Base-by-base conservation (phyloP, 352 stramenopile genomes). In the Peronospora destructor region DNA sequence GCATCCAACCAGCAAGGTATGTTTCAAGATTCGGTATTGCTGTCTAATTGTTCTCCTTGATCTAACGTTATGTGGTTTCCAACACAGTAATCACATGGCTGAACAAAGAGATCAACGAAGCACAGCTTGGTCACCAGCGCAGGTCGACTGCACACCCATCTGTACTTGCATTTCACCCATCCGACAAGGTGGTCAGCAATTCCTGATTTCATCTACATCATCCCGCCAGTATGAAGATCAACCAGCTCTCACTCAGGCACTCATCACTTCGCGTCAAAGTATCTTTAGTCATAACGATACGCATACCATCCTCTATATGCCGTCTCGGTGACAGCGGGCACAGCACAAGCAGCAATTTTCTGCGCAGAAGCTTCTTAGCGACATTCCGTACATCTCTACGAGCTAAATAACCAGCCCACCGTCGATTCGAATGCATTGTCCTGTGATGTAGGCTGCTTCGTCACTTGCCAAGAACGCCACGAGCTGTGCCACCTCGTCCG, bases 21-120 rank as follows among this genome's bases (percentile, higher is more conserved):
- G 53, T 14, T 35, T 23, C 7, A 25, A 12, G 7, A 16, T 13
- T 4, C 4, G 5, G 13, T 12, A 51, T 14, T 33, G 11, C 7
- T 11, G 39, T 9, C 14, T n/a, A 17, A 7, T 13, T 17, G 25
- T 49, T 38, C 17, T 21, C 5, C 33, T 12, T 13, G 12, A n/a
- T 16, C 33, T 42, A 51, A 49, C 12, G 29, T 19, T n/a, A 7
- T 34, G 14, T 37, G 3, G 13, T 19, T 26, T 37, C 36, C 11
- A 29, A 16, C 50, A 23, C 37, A 92, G 85, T 95, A 16, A 95
- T 95, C 54, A 73, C 80, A 25, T 95, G 84, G 78, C 53, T 95
- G 25, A 94, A 95, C 71, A 95, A 95, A 53, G 82, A 95, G 51
- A 95, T 95, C 51, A 95, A 94, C 51, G 82, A 95, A 59, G 75